Base-by-base conservation (phyloP, 257 asterid genomes). In the Perilla frutescens region DNA sequence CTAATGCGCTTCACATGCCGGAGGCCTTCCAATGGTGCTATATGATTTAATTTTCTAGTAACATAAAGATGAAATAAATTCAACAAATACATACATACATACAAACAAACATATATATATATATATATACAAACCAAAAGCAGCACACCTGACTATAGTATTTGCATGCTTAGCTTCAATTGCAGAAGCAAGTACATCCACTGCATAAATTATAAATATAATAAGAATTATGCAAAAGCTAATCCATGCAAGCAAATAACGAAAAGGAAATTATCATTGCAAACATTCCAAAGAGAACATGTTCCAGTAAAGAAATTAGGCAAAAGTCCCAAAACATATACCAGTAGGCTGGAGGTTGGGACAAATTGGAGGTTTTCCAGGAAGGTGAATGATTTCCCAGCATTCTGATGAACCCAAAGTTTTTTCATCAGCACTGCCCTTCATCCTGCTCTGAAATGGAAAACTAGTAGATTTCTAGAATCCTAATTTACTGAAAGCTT, bases 1-100 rank as follows among this genome's bases (percentile, higher is more conserved):
- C 76, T 82, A 37, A 91, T 77, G 39, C 97, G 93, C 88, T 90
- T 94, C 73, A 94, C 97, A 77, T 94, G 99, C 75, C 91, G 95
- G 75, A 90, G 87, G 78, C 86, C 96, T 81, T 90, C 97, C 84
- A 94, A 60, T 39, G 97, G 96, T 32, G 96, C 91, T 70, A 85
- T 78, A 43, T 80, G 86, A 84, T 88, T 94, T 74, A 94, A 82
- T 78, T 88, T 91, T 91, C 97, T 92, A 61, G 62, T 56, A 81
- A 57, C 49, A 74, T 7, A 43, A 61, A 60, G 8, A 56, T 71
- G 77, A 55, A 60, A 49, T 31, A 15, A 54, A 58, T 2, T 44
- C 32, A 66, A 11, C 9, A 48, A 32, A 41, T 5, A 44, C 0
- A 60, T 11, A 62, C 29, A 48, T 56, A 26, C 32, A 62, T n/a